Percentiles rank a stretch among this genome's conserved stretches.
Evolutionary conservation across 2,329 filamentous ascomycete genomes (phyloP).

Genomic region (Colletotrichum liaoningense): DNA sequence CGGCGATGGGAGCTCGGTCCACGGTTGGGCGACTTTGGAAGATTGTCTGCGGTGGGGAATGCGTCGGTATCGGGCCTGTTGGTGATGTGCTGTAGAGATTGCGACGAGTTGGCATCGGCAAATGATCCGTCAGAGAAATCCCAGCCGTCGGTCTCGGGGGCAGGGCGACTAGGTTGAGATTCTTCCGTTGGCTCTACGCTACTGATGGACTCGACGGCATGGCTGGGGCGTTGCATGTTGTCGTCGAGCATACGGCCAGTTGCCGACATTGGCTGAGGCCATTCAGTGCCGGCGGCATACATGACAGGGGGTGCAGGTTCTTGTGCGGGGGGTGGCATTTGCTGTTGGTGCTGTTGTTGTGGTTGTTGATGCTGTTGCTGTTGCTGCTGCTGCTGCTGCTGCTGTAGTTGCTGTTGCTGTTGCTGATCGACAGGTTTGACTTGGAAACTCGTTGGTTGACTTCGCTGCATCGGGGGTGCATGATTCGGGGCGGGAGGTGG

Average conservation of each 20-base stretch:
- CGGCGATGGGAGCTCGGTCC: constrained; percentile 77
- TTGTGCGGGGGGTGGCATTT: constrained; percentile 63
- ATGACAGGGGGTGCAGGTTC: constrained; percentile 56
- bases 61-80: constrained; percentile 87
- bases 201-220: constrained; percentile 52
- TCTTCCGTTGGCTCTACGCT: constrained; percentile 55
- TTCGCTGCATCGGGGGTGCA: constrained; percentile 64
- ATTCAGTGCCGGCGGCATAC: constrained; percentile 49
- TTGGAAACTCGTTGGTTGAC: constrained; percentile 46
- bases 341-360: neutral
- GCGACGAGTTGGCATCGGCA: constrained; percentile 62
- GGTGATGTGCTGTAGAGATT: constrained; percentile 57
- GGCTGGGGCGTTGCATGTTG: constrained; percentile 45
- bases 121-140: constrained; percentile 88
- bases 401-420: constrained; percentile 57
- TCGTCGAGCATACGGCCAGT: constrained; percentile 48
- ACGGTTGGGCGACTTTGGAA: constrained; percentile 83
- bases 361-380: neutral
- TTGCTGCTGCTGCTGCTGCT: constrained; percentile 54
- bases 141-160: constrained; percentile 80
- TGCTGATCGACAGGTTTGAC: constrained; percentile 53
- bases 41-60: constrained; percentile 85
- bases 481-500: constrained; percentile 68
- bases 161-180: constrained; percentile 48
- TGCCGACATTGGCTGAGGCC: constrained; percentile 43